These are phyloP conservation scores for Beauveria australis DNA, from an alignment of 2,329 filamentous ascomycete species.

Conservation along the genomic window DNA sequence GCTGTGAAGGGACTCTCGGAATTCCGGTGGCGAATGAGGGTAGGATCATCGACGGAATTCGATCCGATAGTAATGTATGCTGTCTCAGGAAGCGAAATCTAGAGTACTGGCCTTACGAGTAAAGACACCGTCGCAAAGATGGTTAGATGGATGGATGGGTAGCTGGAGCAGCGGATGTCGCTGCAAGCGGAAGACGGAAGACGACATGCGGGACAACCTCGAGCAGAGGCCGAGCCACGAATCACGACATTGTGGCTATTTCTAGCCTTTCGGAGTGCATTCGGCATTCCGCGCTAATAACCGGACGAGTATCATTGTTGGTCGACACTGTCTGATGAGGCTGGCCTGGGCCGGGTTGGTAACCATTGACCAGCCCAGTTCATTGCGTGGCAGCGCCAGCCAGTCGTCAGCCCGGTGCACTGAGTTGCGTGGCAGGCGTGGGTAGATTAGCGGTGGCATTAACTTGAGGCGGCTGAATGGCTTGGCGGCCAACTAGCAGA, in stretches of 20 bases:
- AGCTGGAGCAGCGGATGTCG: not conserved
- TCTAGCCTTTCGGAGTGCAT: not conserved
- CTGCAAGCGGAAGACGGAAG: not conserved
- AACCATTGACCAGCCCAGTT: not conserved
- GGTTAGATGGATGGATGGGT: not conserved
- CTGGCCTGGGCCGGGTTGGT: not conserved
- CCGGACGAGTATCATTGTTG: not conserved
- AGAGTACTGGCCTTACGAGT: not conserved
- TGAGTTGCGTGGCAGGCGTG: no score
- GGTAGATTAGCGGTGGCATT: no score
- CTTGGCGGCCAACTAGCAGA: not conserved
- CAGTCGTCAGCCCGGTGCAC: no score
- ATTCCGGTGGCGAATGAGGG: not conserved
- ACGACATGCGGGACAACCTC: not conserved
- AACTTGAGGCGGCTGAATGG: no score
- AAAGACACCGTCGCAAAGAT: not conserved
- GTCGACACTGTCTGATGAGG: no score
- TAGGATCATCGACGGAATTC: not conserved
- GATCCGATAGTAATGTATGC: not conserved
- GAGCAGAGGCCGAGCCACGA: not conserved
- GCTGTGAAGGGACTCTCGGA: not conserved
- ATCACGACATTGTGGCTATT: not conserved
- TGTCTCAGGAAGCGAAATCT: not conserved
- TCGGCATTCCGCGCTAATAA: not conserved
- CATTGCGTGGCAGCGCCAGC: not conserved